Percentiles rank a stretch among this genome's conserved stretches.
These are phyloP conservation scores for Aspergillus panamensis DNA, from an alignment of 495 filamentous ascomycete species.

Conservation along the genomic window DNA sequence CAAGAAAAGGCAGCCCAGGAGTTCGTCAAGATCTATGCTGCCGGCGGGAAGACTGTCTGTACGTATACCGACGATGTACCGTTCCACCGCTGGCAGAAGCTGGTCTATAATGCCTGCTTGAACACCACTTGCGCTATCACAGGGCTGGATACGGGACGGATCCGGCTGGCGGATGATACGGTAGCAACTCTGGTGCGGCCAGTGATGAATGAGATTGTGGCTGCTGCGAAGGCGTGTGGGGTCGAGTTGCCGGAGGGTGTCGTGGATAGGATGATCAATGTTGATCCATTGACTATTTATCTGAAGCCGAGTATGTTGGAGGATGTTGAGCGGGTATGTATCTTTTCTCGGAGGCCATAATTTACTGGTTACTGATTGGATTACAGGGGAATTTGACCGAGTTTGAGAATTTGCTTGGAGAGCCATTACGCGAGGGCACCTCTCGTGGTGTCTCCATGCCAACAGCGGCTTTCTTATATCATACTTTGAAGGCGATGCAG, in stretches of 20 bases:
- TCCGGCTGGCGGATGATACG: conserved; percentile 37
- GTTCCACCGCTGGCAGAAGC: conserved; percentile 47
- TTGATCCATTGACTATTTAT: conserved; percentile 10
- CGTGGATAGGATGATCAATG: conserved; percentile 5
- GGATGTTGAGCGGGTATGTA: conserved; percentile 11
- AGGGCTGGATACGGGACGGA: conserved; percentile 43
- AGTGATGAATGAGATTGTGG: conserved; percentile 11
- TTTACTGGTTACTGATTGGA: background rate
- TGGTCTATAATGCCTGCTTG: conserved; percentile 48
- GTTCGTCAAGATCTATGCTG: conserved; percentile 40
- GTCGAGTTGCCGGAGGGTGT: conserved; percentile 5
- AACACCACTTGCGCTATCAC: conserved; percentile 47
- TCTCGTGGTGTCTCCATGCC: conserved; percentile 6
- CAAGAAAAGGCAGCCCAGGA: conserved; percentile 28
- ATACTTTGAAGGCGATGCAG: conserved; percentile 11
- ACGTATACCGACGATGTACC: conserved; percentile 34
- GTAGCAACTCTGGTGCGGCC: conserved; percentile 40
- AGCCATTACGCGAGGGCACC: conserved; percentile 11
- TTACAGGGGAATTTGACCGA: conserved; percentile 9
- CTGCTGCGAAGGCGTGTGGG: conserved; percentile 8
- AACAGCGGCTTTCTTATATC: conserved; percentile 9
- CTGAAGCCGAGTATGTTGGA: conserved; percentile 3
- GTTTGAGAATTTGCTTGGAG: conserved; percentile 15
- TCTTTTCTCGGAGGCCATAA: background rate
- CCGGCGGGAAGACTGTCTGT: conserved; percentile 27